These are phyloP conservation scores for Colletotrichum endophyticum DNA, from an alignment of 2,329 filamentous ascomycete genomes.

Conservation along the genomic window DNA sequence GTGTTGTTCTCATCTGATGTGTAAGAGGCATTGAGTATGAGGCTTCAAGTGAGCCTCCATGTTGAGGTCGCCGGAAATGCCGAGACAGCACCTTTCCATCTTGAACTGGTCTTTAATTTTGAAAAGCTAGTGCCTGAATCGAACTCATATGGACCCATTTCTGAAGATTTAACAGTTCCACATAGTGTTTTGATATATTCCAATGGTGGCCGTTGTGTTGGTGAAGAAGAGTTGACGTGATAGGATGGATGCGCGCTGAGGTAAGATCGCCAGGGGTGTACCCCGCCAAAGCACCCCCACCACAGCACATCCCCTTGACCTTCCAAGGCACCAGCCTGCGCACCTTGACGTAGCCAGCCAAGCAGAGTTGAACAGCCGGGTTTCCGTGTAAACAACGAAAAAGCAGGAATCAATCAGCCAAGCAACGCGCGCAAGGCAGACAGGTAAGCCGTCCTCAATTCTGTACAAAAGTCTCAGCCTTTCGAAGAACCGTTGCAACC, in stretches of 20 bases:
- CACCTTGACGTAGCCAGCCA: conserved; percentile 16
- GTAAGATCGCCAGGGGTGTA: conserved; percentile 1
- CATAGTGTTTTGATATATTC: neutral
- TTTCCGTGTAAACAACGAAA: conserved; percentile 11
- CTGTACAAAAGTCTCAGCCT: neutral
- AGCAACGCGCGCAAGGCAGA: neutral
- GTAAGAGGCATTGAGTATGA: neutral
- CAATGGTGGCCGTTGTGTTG: neutral
- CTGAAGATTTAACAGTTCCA: neutral
- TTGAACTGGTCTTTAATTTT: neutral
- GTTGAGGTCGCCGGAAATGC: neutral
- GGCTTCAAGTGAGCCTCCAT: neutral
- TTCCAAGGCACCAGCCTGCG: conserved; percentile 14
- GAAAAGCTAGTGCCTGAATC: neutral
- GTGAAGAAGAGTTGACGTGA: neutral
- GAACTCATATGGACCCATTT: neutral
- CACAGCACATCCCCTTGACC: neutral
- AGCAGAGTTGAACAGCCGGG: conserved; percentile 1
- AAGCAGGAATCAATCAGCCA: conserved; percentile 11
- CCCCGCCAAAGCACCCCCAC: conserved; percentile 10
- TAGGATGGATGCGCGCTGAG: neutral
- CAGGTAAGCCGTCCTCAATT: neutral
- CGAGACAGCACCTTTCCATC: neutral
- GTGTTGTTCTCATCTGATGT: neutral
- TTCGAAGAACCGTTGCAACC: neutral